Evolutionary conservation across 2,329 filamentous ascomycete genomes (phyloP).

Genomic region (Aspergillus ochraceoroseus): DNA sequence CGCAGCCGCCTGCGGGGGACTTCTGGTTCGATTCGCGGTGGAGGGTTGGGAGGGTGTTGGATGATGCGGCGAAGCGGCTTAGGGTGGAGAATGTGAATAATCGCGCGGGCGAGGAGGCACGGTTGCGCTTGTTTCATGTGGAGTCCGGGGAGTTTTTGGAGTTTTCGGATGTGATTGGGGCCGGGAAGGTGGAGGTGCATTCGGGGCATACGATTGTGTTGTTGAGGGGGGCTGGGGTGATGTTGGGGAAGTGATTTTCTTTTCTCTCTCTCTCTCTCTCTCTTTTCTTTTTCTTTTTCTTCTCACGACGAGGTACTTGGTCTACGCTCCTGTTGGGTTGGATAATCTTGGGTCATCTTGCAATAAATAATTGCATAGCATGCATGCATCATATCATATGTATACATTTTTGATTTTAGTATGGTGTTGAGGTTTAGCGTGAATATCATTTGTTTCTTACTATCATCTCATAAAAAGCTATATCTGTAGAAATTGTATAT

Average conservation of each 20-base stretch:
- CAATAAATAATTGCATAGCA: constrained; percentile 9
- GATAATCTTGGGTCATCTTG: too few species aligned
- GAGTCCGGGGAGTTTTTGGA: constrained; percentile 82
- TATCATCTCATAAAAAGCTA: too few species aligned
- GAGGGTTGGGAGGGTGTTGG: constrained; percentile 68
- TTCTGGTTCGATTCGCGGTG: constrained; percentile 80
- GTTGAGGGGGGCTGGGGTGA: constrained; percentile 76
- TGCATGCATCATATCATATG: not conserved
- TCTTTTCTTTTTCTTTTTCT: constrained; percentile 9
- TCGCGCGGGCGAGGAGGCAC: constrained; percentile 55
- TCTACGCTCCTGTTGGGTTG: not conserved
- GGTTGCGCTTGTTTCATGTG: constrained; percentile 84
- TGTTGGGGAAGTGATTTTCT: constrained; percentile 57
- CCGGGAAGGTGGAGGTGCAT: constrained; percentile 56
- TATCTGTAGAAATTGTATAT: too few species aligned
- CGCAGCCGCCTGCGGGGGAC: constrained; percentile 72
- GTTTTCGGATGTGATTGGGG: constrained; percentile 79
- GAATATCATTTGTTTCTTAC: constrained; percentile 6
- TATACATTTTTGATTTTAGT: constrained; percentile 6
- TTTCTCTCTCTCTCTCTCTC: constrained; percentile 8
- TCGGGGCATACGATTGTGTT: constrained; percentile 89
- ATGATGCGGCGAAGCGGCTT: constrained; percentile 43
- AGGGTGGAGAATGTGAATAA: constrained; percentile 47
- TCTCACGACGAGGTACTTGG: too few species aligned
- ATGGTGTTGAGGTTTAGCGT: too few species aligned